Evolutionary conservation across 495 filamentous ascomycete genomes (phyloP).

Genomic region (Cercophora newfieldiana): DNA sequence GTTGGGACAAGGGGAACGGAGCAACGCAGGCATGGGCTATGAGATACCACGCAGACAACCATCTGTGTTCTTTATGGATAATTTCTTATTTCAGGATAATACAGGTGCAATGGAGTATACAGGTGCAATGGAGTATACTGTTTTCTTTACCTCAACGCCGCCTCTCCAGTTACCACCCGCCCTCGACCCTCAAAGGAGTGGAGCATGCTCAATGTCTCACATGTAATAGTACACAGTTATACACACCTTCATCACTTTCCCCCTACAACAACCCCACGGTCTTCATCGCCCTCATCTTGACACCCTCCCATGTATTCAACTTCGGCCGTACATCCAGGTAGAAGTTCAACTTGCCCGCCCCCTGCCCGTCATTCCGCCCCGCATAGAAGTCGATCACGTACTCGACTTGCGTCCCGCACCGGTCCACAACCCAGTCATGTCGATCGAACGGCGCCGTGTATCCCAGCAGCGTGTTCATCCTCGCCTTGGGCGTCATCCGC

Average conservation of each 20-base stretch:
- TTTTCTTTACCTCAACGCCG: background rate
- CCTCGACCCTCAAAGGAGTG: background rate
- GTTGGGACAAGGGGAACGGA: background rate
- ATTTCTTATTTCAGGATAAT: background rate
- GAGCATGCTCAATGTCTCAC: background rate
- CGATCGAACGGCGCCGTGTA: conserved; percentile 92
- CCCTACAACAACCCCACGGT: conserved; percentile 59
- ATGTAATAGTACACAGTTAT: conserved; percentile 6
- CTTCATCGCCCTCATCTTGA: conserved; percentile 73
- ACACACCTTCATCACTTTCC: background rate
- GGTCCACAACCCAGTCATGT: conserved; percentile 95
- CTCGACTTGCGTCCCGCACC: conserved; percentile 85
- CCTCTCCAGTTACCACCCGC: background rate
- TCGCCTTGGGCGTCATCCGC: conserved; percentile 76
- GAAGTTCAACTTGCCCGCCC: conserved; percentile 74
- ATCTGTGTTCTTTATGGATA: background rate
- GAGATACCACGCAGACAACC: conserved; percentile 19
- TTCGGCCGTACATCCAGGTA: conserved; percentile 95
- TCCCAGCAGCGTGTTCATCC: conserved; percentile 76
- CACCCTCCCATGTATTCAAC: conserved; percentile 86
- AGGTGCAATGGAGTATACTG: background rate
- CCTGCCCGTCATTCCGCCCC: conserved; percentile 60
- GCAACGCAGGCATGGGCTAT: background rate
- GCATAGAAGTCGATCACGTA: conserved; percentile 99
- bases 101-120: background rate